Evolutionary conservation across 306 rosid species (phyloP).

Genomic region (Dalbergia cultrata): DNA sequence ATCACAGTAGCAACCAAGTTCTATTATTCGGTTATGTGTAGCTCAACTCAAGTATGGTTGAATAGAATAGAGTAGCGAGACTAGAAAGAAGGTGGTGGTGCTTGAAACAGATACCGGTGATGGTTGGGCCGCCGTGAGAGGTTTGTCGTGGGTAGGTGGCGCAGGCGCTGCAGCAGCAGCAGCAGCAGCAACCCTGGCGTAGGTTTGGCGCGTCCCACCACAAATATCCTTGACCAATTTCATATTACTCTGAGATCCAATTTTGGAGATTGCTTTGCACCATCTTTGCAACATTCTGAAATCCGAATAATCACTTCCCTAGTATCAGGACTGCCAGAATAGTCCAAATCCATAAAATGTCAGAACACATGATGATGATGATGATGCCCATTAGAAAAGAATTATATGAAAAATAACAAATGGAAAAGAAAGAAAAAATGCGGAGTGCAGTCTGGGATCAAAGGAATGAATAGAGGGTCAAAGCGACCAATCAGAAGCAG

Average conservation of each 20-base stretch:
- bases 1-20: not conserved
- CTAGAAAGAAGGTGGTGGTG: not conserved
- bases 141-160: conserved; percentile 52
- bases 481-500: not conserved
- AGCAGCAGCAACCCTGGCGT: conserved; percentile 67
- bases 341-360: not conserved
- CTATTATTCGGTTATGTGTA: not conserved
- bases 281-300: conserved; percentile 70
- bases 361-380: too few species aligned
- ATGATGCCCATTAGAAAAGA: too few species aligned
- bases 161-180: conserved; percentile 59
- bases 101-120: not conserved
- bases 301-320: not conserved
- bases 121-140: not conserved
- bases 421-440: not conserved
- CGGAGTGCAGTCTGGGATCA: not conserved
- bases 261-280: conserved; percentile 59
- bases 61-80: not conserved
- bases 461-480: not conserved
- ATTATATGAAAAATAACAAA: too few species aligned
- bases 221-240: conserved; percentile 43
- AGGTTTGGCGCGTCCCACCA: conserved; percentile 52
- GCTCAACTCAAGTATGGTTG: not conserved
- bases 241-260: conserved; percentile 53
- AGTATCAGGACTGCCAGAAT: too few species aligned